Percentiles rank a stretch among this genome's conserved stretches.
Conservation (phyloP, 139 green algal species). For the Haematococcus lacustris region DNA sequence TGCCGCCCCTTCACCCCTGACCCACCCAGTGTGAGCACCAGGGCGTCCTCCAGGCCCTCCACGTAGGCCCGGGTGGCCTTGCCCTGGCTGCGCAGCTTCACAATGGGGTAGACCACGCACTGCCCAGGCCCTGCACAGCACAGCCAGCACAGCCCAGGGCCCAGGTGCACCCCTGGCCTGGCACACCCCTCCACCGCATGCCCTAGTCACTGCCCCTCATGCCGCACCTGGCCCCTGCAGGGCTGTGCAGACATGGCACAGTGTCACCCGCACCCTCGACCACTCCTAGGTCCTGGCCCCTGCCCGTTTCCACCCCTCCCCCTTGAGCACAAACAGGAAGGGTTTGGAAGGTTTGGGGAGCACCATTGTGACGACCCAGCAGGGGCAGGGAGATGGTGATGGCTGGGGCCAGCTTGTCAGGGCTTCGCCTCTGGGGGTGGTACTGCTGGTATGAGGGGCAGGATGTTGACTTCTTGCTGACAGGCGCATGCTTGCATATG, state of each 20-base stretch:
- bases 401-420: neutral
- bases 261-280: too few relatives aligned
- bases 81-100: constrained; percentile 46
- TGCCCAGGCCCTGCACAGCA: constrained; percentile 64
- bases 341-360: too few relatives aligned
- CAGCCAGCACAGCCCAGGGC: neutral
- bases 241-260: neutral
- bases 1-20: too few relatives aligned
- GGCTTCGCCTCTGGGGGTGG: neutral
- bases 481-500: too few relatives aligned
- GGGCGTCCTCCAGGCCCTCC: constrained; percentile 80
- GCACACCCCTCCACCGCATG: neutral
- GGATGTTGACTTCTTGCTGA: too few relatives aligned
- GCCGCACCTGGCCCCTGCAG: neutral
- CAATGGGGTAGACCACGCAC: constrained; percentile 86
- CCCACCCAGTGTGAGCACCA: constrained; percentile 48
- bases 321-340: too few relatives aligned
- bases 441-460: neutral
- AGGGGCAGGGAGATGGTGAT: neutral
- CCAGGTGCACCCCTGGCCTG: neutral
- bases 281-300: too few relatives aligned
- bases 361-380: neutral
- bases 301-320: too few relatives aligned
- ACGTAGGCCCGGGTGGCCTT: constrained; percentile 80
- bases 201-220: neutral